Conservation (phyloP, 1,139 yeast genomes). For the Sugiyamaella novakii region DNA sequence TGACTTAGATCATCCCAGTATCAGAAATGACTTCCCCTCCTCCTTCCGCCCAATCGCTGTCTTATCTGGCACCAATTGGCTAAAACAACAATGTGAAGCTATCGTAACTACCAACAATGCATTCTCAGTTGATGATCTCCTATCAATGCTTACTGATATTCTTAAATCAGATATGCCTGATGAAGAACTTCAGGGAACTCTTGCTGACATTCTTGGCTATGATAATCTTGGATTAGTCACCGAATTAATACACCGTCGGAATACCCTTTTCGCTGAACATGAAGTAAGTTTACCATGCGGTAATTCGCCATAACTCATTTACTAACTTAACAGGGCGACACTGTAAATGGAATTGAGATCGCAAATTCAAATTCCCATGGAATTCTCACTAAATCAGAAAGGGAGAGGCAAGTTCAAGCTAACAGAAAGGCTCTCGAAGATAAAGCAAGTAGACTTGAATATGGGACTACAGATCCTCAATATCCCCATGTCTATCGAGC, state of each 20-base stretch:
- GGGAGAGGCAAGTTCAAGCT: slow-evolving; percentile 15
- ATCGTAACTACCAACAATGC: slow-evolving; percentile 12
- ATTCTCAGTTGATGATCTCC: slow-evolving; percentile 32
- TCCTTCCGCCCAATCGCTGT: not conserved
- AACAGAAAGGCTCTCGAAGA: slow-evolving; percentile 18
- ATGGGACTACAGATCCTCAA: slow-evolving; percentile 30
- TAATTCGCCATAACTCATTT: not conserved
- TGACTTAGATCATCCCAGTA: slow-evolving; percentile 8
- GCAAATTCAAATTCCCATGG: too few species aligned
- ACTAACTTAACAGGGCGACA: too few species aligned
- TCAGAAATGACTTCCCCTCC: not conserved
- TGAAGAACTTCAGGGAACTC: slow-evolving; percentile 63
- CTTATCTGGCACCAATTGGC: slow-evolving; percentile 18
- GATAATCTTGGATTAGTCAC: slow-evolving; percentile 82
- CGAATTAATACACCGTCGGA: slow-evolving; percentile 55
- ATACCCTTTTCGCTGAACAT: slow-evolving; percentile 1
- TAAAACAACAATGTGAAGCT: slow-evolving; percentile 16
- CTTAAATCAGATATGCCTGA: slow-evolving; percentile 48
- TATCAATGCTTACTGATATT: slow-evolving; percentile 34
- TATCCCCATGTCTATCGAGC: slow-evolving; percentile 89
- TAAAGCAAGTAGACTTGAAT: slow-evolving; percentile 16
- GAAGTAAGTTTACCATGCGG: slow-evolving; percentile 1
- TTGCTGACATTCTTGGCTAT: slow-evolving; percentile 81
- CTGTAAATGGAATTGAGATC: too few species aligned
- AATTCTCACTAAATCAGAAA: slow-evolving; percentile 17